Evolutionary conservation across 495 filamentous ascomycete genomes (phyloP).

Genomic region (Hypoxylon subgilvum): DNA sequence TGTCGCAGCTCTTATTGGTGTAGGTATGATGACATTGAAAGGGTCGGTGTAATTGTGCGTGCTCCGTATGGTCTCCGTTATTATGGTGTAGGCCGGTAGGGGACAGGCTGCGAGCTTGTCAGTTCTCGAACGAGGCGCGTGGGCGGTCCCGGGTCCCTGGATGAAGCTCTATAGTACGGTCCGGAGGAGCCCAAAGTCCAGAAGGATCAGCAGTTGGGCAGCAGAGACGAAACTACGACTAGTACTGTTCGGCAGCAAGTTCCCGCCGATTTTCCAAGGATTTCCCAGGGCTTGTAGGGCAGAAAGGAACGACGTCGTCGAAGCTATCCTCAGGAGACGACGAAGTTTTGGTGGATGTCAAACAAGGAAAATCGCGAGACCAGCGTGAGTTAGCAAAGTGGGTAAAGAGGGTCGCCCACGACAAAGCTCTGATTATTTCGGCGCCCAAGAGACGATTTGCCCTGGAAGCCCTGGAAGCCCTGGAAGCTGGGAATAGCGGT

Average conservation of each 20-base stretch:
- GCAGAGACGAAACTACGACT: conserved; percentile 40
- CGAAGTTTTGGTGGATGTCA: conserved; percentile 39
- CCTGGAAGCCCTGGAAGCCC: conserved; percentile 34
- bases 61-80: conserved; percentile 23
- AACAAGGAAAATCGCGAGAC: conserved; percentile 38
- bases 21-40: conserved; percentile 40
- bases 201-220: conserved; percentile 49
- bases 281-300: conserved; percentile 19
- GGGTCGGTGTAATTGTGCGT: conserved; percentile 37
- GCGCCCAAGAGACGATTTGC: conserved; percentile 35
- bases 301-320: conserved; percentile 34
- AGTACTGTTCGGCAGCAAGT: conserved; percentile 29
- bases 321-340: conserved; percentile 38
- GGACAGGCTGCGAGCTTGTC: conserved; percentile 37
- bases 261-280: conserved; percentile 24
- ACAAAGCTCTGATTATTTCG: conserved; percentile 38
- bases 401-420: conserved; percentile 39
- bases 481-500: conserved; percentile 25
- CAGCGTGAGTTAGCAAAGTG: conserved; percentile 33
- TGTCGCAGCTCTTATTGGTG: conserved; percentile 42
- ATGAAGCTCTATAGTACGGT: conserved; percentile 36
- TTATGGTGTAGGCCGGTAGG: no score
- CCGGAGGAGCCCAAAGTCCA: conserved; percentile 42
- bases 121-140: conserved; percentile 41
- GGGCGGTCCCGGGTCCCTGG: conserved; percentile 38